Percentiles rank a stretch among this genome's conserved stretches.
These are phyloP conservation scores for Capronia epimyces DNA, from an alignment of 2,329 filamentous ascomycete genomes.

Conservation along the genomic window DNA sequence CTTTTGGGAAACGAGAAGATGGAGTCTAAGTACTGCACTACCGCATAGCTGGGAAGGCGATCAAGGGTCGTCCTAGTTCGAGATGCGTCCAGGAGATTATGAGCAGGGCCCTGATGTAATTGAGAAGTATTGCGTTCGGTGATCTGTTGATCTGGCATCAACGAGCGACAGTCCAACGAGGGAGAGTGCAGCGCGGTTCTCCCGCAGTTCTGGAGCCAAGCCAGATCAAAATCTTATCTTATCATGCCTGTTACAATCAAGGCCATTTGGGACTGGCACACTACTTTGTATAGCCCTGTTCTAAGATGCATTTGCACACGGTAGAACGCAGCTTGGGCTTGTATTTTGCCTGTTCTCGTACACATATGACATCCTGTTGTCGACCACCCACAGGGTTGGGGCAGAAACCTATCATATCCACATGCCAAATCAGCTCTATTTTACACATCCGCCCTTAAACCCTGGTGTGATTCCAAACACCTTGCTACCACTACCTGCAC, in stretches of 20 bases:
- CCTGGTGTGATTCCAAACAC: not conserved
- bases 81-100: no score
- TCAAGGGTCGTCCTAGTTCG: not conserved
- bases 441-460: no score
- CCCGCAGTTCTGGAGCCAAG: not conserved
- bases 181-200: not conserved
- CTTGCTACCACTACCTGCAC: not conserved
- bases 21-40: not conserved
- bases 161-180: not conserved
- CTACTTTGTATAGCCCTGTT: no score
- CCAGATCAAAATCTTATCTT: conserved; percentile 3
- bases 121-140: not conserved
- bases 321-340: no score
- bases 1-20: no score
- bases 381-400: no score
- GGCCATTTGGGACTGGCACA: not conserved
- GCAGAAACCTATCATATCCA: no score
- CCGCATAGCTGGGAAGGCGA: conserved; percentile 15
- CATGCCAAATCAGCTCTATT: no score
- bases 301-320: no score
- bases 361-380: no score
- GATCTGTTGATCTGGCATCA: conserved; percentile 15
- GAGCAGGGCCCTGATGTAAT: no score
- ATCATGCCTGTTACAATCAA: conserved; percentile 10
- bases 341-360: no score